Base-by-base conservation (phyloP, 2,329 filamentous ascomycete species). In the Xylaria sp. region DNA sequence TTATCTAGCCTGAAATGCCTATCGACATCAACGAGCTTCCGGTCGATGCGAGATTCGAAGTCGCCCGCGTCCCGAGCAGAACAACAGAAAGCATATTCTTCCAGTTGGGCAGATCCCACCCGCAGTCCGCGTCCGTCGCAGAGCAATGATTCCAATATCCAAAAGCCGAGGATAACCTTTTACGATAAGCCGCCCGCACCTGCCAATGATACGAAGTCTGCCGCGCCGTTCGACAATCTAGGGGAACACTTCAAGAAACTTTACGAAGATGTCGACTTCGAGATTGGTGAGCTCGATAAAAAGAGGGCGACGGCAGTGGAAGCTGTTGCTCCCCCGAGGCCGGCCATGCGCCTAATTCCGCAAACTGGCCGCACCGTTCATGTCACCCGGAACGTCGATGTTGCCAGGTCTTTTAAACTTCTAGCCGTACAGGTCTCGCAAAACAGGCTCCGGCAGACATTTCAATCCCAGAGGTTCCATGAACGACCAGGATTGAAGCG, bases 401-500 rank as follows among this genome's bases (percentile, higher is more conserved):
- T 77, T 4, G 71, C 73, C n/a, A 63, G 72, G 7, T 77, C 79
- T 0, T 70, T 86, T 38, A 64, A 66, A 29, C 52, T 76, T 5
- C 69, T 84, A 3, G 67, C 74, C 39, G 63, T 64, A 38, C 64
- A 77, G 46, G 67, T 75, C 26, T 58, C 62, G 4, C 64, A 69
- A 64, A 92, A 93, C 67, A 77, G 72, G 40, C 74, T 94, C 46
- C 77, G 72, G 61, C 53, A 44, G 2, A 85, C 91, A 63, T 77
- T 77, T 48, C 69, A 72, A 18, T 70, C 64, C 59, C 90, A 94
- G 73, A 77, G 78, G 59, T 90, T 85, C 65, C 88, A 95, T 71
- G 90, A 94, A 78, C 76, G 91, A 43, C 81, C 81, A 0, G 91
- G 90, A 2, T 66, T 91, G 66, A 91, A 89, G 81, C 81, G 87